Base-by-base conservation (phyloP, 345 rosid genomes). In the Salix exigua region DNA sequence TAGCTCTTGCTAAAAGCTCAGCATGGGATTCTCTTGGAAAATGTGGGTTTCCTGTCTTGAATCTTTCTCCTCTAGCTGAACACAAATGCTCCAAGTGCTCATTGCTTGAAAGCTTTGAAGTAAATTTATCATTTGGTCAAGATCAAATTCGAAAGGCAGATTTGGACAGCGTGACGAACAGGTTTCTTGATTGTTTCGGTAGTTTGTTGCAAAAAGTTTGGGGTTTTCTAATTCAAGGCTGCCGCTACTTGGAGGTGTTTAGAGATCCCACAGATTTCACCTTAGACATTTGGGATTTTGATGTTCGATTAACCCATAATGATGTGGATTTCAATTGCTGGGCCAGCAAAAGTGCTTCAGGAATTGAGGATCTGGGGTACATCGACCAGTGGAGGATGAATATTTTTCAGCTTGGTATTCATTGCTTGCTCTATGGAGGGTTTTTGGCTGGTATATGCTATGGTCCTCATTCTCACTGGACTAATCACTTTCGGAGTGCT, bases 401-500 rank as follows among this genome's bases (percentile, higher is more conserved):
- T 21, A 38, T 87, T 58, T 84, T 74, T 65, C 64, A 80, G 79
- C 92, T 92, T 51, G 93, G 90, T 66, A 78, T 86, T 53, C 97
- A 94, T 74, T 91, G 97, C 83, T 78, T 86, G 62, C 75, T 81
- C 1, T 92, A 84, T 51, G 93, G 93, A 46, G 80, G 82, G 46
- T 74, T 82, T 58, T 73, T 92, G 31, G 78, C 83, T 8, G 74
- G 80, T 38, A 67, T 87, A 72, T 91, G 92, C 80, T 89, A 87
- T 19, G 89, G 88, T 66, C 73, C 53, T 23, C 11, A 19, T 75
- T 71, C 79, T 8, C 72, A 63, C 50, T 64, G 61, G 62, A 30
- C 66, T 38, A 10, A 26, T 50, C 65, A 66, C 19, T 66, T 83
- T 64, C 37, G 25, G n/a, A 64, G 63, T 62, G 35, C 67, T 55